A percentile compares a stretch with the other conserved stretches of the same genome.
phyloP scores from a whole-genome alignment of 306 rosid genomes.

The Dryas alaskensis region DNA sequence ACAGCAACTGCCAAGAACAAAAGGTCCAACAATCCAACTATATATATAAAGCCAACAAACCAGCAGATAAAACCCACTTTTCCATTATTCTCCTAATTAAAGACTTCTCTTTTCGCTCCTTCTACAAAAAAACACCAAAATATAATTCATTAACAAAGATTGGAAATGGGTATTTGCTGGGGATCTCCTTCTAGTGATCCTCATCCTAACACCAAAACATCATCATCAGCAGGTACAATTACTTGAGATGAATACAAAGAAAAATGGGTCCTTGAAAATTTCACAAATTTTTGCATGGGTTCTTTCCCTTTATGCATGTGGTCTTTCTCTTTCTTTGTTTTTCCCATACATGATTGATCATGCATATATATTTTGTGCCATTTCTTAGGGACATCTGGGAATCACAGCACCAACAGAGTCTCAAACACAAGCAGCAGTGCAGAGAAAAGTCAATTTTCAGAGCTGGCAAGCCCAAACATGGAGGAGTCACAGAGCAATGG shows the following conservation, averaged over 20 bases:
- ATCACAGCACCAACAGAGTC: slow-evolving; percentile 30
- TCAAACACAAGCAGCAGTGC: slow-evolving; percentile 53
- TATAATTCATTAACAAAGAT: background rate
- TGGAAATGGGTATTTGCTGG: slow-evolving; percentile 61
- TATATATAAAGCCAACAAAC: background rate
- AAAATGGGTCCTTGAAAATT: slow-evolving; percentile 7
- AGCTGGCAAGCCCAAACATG: slow-evolving; percentile 43
- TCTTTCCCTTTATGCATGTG: background rate
- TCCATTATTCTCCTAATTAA: background rate
- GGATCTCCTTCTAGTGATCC: slow-evolving; percentile 31
- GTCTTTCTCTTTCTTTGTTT: background rate
- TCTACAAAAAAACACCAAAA: background rate
- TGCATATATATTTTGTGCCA: background rate
- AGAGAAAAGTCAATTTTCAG: slow-evolving; percentile 57
- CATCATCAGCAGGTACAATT: slow-evolving; percentile 45
- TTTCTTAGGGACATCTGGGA: slow-evolving; percentile 44
- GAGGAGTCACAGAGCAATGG: slow-evolving; percentile 36
- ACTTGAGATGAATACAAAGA: background rate
- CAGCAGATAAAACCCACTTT: background rate
- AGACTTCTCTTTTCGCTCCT: background rate
- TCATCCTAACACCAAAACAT: slow-evolving; percentile 16
- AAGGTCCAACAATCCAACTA: slow-evolving; percentile 13
- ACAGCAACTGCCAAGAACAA: slow-evolving; percentile 3
- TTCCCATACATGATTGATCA: background rate
- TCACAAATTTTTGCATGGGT: slow-evolving; percentile 16